A percentile compares a stretch with the other conserved stretches of the same genome.
phyloP scores from a whole-genome alignment of 2,329 filamentous ascomycete genomes.

The Xylariomycetidae sp. region DNA sequence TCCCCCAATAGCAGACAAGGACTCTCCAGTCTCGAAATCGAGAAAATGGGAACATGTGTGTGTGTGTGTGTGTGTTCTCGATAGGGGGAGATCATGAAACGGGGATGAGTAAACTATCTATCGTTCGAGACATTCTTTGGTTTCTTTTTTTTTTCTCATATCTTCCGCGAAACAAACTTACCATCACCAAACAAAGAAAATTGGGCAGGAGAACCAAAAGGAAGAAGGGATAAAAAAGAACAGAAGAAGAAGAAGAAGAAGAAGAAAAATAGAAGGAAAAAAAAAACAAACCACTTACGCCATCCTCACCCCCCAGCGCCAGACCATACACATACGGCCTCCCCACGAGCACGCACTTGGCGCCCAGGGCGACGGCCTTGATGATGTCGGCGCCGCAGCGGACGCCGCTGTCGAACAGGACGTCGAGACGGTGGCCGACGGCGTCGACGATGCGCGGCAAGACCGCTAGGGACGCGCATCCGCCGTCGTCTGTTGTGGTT shows the following conservation, averaged over 20 bases:
- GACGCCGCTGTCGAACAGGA: constrained; percentile 59
- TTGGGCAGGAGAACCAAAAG: too few relatives aligned
- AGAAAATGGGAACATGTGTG: too few relatives aligned
- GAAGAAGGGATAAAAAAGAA: neutral
- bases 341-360: constrained; percentile 54
- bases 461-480: constrained; percentile 49
- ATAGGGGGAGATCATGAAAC: neutral
- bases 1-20: too few relatives aligned
- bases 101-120: neutral
- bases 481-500: too few relatives aligned
- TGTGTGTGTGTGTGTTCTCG: too few relatives aligned
- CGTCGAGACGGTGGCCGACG: constrained; percentile 52
- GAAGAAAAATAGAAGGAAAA: too few relatives aligned
- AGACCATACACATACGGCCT: constrained; percentile 50
- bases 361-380: constrained; percentile 54
- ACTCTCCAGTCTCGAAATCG: too few relatives aligned
- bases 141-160: too few relatives aligned
- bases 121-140: neutral
- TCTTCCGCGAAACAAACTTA: too few relatives aligned
- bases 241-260: neutral
- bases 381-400: constrained; percentile 56
- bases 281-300: too few relatives aligned
- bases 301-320: constrained; percentile 22
- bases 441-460: constrained; percentile 58
- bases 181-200: too few relatives aligned